Percentiles rank a stretch among this genome's conserved stretches.
phyloP scores from a whole-genome alignment of 805 yeast species.

The Candida maltosa region DNA sequence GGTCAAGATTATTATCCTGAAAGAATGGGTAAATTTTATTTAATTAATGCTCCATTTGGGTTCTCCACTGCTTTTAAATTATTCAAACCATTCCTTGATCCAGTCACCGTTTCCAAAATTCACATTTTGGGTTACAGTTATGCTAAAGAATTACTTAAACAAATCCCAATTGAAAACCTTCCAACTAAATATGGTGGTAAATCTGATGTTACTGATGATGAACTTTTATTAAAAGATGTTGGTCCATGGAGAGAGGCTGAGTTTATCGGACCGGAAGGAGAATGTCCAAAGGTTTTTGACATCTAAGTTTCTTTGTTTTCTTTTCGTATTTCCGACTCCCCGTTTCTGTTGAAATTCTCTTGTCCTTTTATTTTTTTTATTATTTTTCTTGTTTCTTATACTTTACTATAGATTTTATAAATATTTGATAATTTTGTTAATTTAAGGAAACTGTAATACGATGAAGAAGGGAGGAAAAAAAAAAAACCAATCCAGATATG shows the following conservation, averaged over 20 bases:
- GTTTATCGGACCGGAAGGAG: conserved; percentile 93
- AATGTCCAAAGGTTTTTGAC: conserved; percentile 60
- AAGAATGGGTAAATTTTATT: conserved; percentile 96
- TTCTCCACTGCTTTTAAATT: conserved; percentile 89
- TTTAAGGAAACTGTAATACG: too few relatives aligned
- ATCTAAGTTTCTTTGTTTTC: background rate
- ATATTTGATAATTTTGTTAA: too few relatives aligned
- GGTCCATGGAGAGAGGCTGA: conserved; percentile 97
- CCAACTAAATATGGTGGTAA: conserved; percentile 89
- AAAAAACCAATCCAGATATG: too few relatives aligned
- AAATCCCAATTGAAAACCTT: conserved; percentile 89
- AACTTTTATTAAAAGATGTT: conserved; percentile 80
- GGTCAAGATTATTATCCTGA: conserved; percentile 98
- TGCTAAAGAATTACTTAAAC: conserved; percentile 79
- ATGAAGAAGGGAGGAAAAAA: too few relatives aligned
- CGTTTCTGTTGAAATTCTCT: too few relatives aligned
- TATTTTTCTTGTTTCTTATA: too few relatives aligned
- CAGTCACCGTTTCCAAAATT: conserved; percentile 94
- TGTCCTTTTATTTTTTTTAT: too few relatives aligned
- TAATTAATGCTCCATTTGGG: conserved; percentile 96
- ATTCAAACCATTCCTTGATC: conserved; percentile 93
- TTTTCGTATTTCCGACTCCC: too few relatives aligned
- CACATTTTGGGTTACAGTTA: conserved; percentile 80
- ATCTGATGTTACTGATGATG: conserved; percentile 69
- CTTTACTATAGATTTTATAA: too few relatives aligned